Conservation (phyloP, 1,284 basidiomycete genomes). For the Ustilago xerochloae region DNA sequence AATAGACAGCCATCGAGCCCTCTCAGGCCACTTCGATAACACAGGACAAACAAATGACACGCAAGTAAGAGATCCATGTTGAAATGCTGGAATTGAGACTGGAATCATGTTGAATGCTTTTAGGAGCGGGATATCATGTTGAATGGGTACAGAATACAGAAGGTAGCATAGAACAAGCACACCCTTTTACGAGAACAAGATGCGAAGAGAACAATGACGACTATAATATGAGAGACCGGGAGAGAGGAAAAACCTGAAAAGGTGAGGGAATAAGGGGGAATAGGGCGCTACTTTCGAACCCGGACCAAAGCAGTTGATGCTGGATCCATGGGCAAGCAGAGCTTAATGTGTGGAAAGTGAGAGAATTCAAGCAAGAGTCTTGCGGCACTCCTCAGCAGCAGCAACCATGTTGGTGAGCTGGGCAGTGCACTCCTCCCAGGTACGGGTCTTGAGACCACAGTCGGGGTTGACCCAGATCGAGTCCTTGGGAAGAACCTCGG, state of each 20-base stretch:
- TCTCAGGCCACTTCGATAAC: not conserved
- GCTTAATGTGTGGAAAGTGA: conserved; percentile 2
- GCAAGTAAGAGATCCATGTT: conserved; percentile 26
- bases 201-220: conserved; percentile 28
- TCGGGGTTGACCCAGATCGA: conserved; percentile 87
- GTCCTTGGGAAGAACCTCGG: conserved; percentile 63
- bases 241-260: conserved; percentile 18
- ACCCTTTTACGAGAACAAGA: conserved; percentile 9
- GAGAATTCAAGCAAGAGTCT: conserved; percentile 65
- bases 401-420: conserved; percentile 64
- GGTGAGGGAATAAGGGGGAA: conserved; percentile 1
- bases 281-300: conserved; percentile 1
- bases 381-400: conserved; percentile 86
- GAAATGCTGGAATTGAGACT: conserved; percentile 40
- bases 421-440: conserved; percentile 75
- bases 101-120: conserved; percentile 54
- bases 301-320: conserved; percentile 41
- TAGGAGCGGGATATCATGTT: conserved; percentile 55
- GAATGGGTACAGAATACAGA: conserved; percentile 53
- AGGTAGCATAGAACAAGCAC: conserved; percentile 17
- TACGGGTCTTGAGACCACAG: conserved; percentile 72
- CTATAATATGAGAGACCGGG: conserved; percentile 15
- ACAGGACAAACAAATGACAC: not conserved
- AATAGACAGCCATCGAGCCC: too few species aligned
- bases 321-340: conserved; percentile 16